These are phyloP conservation scores for Yarrowia sp. DNA, from an alignment of 805 yeast genomes.

Conservation along the genomic window DNA sequence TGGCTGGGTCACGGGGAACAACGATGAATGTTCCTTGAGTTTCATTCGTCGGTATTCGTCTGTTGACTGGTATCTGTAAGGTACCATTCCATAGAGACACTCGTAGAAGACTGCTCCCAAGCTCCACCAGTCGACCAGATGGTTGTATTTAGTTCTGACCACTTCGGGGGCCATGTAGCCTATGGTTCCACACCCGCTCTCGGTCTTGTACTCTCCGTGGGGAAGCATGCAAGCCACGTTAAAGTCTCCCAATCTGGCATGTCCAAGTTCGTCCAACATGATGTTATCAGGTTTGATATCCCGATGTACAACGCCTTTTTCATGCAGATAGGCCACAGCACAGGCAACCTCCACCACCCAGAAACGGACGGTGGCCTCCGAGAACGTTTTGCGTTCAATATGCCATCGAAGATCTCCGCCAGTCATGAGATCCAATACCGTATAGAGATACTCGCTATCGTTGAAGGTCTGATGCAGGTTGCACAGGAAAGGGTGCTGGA, in stretches of 20 bases:
- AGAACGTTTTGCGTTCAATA: conserved; percentile 59
- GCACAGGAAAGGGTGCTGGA: conserved; percentile 92
- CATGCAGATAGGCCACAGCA: conserved; percentile 63
- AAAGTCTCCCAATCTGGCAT: conserved; percentile 49
- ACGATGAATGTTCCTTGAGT: conserved; percentile 16
- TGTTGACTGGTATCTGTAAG: conserved; percentile 30
- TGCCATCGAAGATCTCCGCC: conserved; percentile 85
- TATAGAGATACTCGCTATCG: conserved; percentile 80
- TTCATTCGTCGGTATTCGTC: conserved; percentile 24
- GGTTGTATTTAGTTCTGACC: conserved; percentile 30
- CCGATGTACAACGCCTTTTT: conserved; percentile 60
- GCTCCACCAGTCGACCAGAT: conserved; percentile 38
- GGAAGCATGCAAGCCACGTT: conserved; percentile 65
- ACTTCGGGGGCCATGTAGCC: conserved; percentile 77
- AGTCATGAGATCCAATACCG: conserved; percentile 89
- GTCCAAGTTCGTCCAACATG: conserved; percentile 61
- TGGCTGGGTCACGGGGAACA: conserved; percentile 25
- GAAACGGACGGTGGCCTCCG: conserved; percentile 71
- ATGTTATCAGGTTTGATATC: conserved; percentile 71
- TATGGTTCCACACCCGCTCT: conserved; percentile 62
- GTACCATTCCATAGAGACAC: conserved; percentile 33
- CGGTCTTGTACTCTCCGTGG: conserved; percentile 41
- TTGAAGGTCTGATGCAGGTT: conserved; percentile 91
- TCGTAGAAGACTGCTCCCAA: conserved; percentile 38
- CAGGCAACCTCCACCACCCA: conserved; percentile 86